Base-by-base conservation (phyloP, 257 asterid species). In the Solanum medicagineum region DNA sequence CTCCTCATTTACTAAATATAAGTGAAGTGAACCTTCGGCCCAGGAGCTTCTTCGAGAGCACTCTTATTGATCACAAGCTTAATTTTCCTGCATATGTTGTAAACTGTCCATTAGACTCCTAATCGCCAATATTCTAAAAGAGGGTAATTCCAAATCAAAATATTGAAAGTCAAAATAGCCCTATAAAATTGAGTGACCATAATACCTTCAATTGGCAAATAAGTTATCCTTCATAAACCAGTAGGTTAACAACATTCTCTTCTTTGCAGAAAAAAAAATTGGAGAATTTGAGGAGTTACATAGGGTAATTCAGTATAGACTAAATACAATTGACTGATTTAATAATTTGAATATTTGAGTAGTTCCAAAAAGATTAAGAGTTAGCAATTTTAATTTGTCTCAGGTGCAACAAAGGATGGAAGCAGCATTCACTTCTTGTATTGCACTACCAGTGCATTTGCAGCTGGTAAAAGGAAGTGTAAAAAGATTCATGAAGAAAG, bases 381-480 rank as follows among this genome's bases (percentile, higher is more conserved):
- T 8, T 63, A 84, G 51, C 63, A n/a, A 45, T 77, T 68, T 16
- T 20, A 60, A 68, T 84, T 62, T 81, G 45, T 81, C 83, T 86
- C 88, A 93, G 99, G 99, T 84, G 95, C 93, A 32, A 93, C 90
- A 86, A 92, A 87, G 65, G 99, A 97, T 77, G 99, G 99, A 83
- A 94, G 92, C 87, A 89, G 97, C 59, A 81, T 91, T 84, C 94
- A 95, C 66, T 95, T 93, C 92, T 95, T 97, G 84, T 90, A 89
- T 81, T 86, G 86, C 81, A 91, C 89, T 10, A 75, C 20, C 40
- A 93, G 91, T 83, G 98, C 99, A 19, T 93, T 94, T 69, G 85
- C 94, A 69, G 93, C 90, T 71, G 99, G 99, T 13, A 89, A 75
- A 45, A 88, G 99, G 75, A 97, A 97, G 92, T 98, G 97, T 26